Evolutionary conservation across 495 filamentous ascomycete genomes (phyloP).

Genomic region (Aspergillus leporis): DNA sequence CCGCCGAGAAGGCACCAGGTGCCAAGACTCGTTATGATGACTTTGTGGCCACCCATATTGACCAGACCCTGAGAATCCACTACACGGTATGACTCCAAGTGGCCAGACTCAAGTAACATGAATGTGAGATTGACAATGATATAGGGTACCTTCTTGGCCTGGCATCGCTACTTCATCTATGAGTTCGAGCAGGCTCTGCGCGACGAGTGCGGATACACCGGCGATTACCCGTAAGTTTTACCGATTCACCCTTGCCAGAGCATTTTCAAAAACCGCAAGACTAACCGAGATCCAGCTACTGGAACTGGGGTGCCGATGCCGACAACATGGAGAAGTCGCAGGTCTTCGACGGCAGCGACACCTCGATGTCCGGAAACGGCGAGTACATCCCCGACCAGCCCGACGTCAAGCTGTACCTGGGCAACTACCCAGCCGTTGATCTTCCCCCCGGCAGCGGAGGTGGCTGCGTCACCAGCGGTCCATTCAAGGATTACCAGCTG

Average conservation of each 20-base stretch:
- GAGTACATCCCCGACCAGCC: slow-evolving; percentile 38
- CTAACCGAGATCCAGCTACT: slow-evolving; percentile 42
- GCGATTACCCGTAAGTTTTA: slow-evolving; percentile 33
- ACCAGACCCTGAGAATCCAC: slow-evolving; percentile 62
- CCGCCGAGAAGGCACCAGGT: slow-evolving; percentile 42
- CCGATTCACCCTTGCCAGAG: background rate
- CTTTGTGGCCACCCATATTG: slow-evolving; percentile 68
- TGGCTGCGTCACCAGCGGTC: slow-evolving; percentile 63
- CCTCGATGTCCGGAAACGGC: slow-evolving; percentile 64
- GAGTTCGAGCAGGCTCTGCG: slow-evolving; percentile 66
- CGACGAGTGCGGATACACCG: slow-evolving; percentile 70
- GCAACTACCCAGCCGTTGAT: slow-evolving; percentile 22
- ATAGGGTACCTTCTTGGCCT: slow-evolving; percentile 63
- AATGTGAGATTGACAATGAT: background rate
- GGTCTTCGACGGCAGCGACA: slow-evolving; percentile 63
- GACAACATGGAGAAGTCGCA: slow-evolving; percentile 53
- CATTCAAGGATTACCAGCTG: slow-evolving; percentile 52
- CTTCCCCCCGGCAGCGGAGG: slow-evolving; percentile 58
- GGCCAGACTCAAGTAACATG: background rate
- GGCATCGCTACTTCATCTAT: slow-evolving; percentile 69
- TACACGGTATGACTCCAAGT: slow-evolving; percentile 43
- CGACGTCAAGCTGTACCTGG: slow-evolving; percentile 22
- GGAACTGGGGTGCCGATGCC: slow-evolving; percentile 63
- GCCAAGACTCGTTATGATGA: slow-evolving; percentile 66
- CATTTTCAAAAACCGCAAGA: no score